Evolutionary conservation across 2,329 filamentous ascomycete genomes (phyloP).

Genomic region (Alternaria ethzedia): DNA sequence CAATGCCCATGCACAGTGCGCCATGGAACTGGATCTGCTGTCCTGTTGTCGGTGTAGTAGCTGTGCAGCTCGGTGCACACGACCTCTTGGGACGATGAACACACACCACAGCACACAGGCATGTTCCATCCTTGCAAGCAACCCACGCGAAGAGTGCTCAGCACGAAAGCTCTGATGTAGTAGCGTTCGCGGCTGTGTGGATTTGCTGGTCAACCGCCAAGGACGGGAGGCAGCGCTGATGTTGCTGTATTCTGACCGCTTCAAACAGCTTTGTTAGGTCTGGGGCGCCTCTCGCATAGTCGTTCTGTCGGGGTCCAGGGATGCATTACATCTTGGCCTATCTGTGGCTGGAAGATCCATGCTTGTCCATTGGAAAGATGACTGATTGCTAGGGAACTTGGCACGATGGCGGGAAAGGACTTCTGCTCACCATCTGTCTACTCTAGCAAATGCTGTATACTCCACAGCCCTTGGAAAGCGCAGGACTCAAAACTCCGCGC

Average conservation of each 20-base stretch:
- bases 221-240: not conserved
- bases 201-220: not conserved
- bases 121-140: not conserved
- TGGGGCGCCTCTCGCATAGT: not conserved
- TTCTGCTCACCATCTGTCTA: not conserved
- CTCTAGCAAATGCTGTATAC: not conserved
- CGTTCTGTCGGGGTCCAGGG: not conserved
- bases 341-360: not conserved
- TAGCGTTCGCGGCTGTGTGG: not conserved
- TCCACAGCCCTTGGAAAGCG: not conserved
- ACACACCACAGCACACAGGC: not conserved
- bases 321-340: not conserved
- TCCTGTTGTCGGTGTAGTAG: not conserved
- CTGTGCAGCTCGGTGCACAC: not conserved
- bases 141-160: not conserved
- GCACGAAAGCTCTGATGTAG: not conserved
- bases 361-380: not conserved
- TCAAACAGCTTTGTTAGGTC: not conserved
- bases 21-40: conserved; percentile 11
- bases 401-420: not conserved
- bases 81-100: not conserved
- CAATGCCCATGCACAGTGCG: conserved; percentile 3
- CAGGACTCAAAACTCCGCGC: not conserved
- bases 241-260: not conserved
- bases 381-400: not conserved